phyloP scores from a whole-genome alignment of 2,329 filamentous ascomycete species.

The Fusarium succisae region DNA sequence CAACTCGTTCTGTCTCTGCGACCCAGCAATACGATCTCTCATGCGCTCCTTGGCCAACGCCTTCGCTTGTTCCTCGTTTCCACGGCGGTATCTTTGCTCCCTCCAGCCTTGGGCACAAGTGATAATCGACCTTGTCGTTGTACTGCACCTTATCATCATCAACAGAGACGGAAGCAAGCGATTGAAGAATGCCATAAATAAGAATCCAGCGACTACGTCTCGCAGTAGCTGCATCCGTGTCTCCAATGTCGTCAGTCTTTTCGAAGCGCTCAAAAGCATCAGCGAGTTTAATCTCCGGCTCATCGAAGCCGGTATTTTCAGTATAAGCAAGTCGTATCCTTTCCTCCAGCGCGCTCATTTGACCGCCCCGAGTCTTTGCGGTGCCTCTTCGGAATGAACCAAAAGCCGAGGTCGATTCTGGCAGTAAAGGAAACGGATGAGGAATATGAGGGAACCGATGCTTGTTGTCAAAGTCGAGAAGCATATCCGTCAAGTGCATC shows the following conservation, averaged over 20 bases:
- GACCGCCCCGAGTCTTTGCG: constrained; percentile 39
- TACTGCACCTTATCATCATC: constrained; percentile 64
- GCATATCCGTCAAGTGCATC: constrained; percentile 72
- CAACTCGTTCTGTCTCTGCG: constrained; percentile 45
- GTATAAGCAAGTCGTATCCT: constrained; percentile 66
- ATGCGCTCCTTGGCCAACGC: constrained; percentile 53
- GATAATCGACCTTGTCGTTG: constrained; percentile 63
- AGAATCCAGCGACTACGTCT: constrained; percentile 69
- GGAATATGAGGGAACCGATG: constrained; percentile 72
- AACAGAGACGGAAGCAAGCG: constrained; percentile 66
- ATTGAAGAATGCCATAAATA: constrained; percentile 69
- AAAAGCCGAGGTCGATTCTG: constrained; percentile 56
- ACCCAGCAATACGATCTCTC: constrained; percentile 64
- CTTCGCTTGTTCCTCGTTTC: constrained; percentile 46
- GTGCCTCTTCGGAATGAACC: constrained; percentile 46
- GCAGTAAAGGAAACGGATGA: constrained; percentile 72
- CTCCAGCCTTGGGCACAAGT: constrained; percentile 63
- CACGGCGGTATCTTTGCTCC: constrained; percentile 59
- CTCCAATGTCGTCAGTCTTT: constrained; percentile 60
- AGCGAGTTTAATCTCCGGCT: constrained; percentile 64
- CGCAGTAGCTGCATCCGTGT: constrained; percentile 63
- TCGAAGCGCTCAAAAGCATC: constrained; percentile 67
- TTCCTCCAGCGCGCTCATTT: constrained; percentile 51
- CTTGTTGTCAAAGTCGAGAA: constrained; percentile 71
- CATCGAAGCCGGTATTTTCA: constrained; percentile 68